A percentile compares a stretch with the other conserved stretches of the same genome.
Evolutionary conservation across 768 basidiomycete genomes (phyloP).

Genomic region (Boletus reticulatus): DNA sequence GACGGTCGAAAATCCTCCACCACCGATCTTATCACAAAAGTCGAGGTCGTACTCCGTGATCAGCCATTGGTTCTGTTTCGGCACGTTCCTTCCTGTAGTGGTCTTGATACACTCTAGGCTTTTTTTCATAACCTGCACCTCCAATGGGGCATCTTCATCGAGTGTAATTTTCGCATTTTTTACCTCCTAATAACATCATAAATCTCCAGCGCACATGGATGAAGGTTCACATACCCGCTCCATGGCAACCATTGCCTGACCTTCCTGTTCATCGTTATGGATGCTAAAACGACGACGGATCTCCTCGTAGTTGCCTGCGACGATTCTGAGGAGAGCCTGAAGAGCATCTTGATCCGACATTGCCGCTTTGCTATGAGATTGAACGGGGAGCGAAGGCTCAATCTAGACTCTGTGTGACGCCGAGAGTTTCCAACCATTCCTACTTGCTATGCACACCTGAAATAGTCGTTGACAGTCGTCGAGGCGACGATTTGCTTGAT

Average conservation of each 20-base stretch:
- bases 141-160: not conserved
- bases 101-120: conserved; percentile 1
- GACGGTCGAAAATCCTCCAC: conserved; percentile 23
- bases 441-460: not conserved
- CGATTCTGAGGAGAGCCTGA: not conserved
- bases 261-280: not conserved
- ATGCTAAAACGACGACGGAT: not conserved
- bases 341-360: not conserved
- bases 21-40: conserved; percentile 20
- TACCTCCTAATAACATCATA: not conserved
- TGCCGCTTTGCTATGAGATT: not conserved
- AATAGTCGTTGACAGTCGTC: not conserved
- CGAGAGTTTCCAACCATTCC: not conserved
- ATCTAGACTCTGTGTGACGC: not conserved
- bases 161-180: not conserved
- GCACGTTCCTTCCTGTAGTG: conserved; percentile 4
- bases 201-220: too few species aligned
- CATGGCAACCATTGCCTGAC: conserved; percentile 4
- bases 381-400: not conserved
- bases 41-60: conserved; percentile 29
- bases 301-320: conserved; percentile 1
- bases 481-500: not conserved
- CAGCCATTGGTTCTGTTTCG: conserved; percentile 16
- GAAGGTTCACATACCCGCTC: not conserved
- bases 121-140: conserved; percentile 1